Percentiles rank a stretch among this genome's conserved stretches.
These are phyloP conservation scores for Crotalaria pallida DNA, from an alignment of 306 rosid species.

Conservation along the genomic window DNA sequence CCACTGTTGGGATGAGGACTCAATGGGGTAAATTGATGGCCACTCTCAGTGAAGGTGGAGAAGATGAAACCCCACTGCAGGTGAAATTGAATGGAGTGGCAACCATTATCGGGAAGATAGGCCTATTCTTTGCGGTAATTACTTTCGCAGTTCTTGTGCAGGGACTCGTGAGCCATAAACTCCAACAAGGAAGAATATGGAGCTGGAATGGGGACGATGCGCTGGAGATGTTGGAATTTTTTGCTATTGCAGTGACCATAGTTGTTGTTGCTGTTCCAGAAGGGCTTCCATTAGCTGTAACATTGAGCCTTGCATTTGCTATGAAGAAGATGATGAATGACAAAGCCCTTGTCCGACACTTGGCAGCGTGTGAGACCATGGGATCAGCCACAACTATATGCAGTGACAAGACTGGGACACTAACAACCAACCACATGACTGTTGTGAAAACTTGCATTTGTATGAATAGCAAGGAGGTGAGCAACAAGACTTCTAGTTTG, in stretches of 20 bases:
- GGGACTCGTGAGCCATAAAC: constrained; percentile 59
- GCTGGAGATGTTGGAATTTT: constrained; percentile 64
- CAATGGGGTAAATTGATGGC: constrained; percentile 99
- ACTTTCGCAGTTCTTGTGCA: constrained; percentile 85
- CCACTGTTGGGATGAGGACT: constrained; percentile 96
- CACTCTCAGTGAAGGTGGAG: constrained; percentile 94
- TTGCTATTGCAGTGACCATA: constrained; percentile 88
- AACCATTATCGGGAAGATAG: constrained; percentile 88
- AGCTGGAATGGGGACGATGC: constrained; percentile 88
- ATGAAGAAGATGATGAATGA: constrained; percentile 99
- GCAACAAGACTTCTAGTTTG: constrained; percentile 40
- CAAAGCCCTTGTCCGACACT: constrained; percentile 89
- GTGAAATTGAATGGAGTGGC: constrained; percentile 97
- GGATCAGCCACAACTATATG: constrained; percentile 95
- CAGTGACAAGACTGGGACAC: constrained; percentile 93
- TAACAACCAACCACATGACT: constrained; percentile 92
- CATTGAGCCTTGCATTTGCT: constrained; percentile 96
- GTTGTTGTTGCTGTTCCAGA: constrained; percentile 99
- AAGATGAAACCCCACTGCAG: constrained; percentile 95
- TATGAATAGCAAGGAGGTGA: constrained; percentile 59
- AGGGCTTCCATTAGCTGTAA: constrained; percentile 91
- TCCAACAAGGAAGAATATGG: constrained; percentile 54
- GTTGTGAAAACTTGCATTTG: constrained; percentile 92
- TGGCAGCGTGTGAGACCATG: constrained; percentile 99
- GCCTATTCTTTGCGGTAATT: constrained; percentile 75